phyloP scores from a whole-genome alignment of 768 basidiomycete species.

The Nidularia pulvinata region DNA sequence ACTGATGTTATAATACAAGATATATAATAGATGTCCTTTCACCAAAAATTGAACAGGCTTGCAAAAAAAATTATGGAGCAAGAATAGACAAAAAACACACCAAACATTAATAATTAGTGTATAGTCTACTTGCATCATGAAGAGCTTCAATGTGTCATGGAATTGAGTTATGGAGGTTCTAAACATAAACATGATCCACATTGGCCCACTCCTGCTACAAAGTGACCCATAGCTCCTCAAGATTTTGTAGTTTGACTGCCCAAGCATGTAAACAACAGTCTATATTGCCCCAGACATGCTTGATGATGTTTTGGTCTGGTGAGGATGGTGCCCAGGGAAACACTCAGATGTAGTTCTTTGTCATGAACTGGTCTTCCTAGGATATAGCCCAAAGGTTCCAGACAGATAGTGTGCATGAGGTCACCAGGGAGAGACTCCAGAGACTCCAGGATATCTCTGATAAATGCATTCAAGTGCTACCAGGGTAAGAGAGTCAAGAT shows the following conservation, averaged over 20 bases:
- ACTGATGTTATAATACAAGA: no score
- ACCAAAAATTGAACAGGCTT: no score
- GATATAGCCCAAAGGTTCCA: no score
- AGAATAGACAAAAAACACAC: no score
- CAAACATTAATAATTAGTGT: slow-evolving; percentile 19
- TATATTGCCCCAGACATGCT: slow-evolving; percentile 23
- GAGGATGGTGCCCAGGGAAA: slow-evolving; percentile 23
- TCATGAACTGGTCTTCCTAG: no score
- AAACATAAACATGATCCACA: slow-evolving; percentile 7
- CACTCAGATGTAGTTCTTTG: slow-evolving; percentile 16
- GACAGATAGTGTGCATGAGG: no score
- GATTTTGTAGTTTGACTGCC: not conserved
- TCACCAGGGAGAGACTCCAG: no score
- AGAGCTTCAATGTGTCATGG: slow-evolving; percentile 13
- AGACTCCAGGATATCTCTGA: no score
- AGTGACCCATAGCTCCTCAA: slow-evolving; percentile 17
- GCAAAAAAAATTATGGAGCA: no score
- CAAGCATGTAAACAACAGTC: not conserved
- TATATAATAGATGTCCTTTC: no score
- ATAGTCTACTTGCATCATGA: slow-evolving; percentile 11
- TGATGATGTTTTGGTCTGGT: slow-evolving; percentile 29
- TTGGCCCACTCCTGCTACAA: slow-evolving; percentile 24
- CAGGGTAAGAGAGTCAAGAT: no score
- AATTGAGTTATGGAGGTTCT: slow-evolving; percentile 11
- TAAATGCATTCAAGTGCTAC: no score